A percentile compares a stretch with the other conserved stretches of the same genome.
phyloP scores from a whole-genome alignment of 2,329 filamentous ascomycete genomes.

The Diaporthe sp. region DNA sequence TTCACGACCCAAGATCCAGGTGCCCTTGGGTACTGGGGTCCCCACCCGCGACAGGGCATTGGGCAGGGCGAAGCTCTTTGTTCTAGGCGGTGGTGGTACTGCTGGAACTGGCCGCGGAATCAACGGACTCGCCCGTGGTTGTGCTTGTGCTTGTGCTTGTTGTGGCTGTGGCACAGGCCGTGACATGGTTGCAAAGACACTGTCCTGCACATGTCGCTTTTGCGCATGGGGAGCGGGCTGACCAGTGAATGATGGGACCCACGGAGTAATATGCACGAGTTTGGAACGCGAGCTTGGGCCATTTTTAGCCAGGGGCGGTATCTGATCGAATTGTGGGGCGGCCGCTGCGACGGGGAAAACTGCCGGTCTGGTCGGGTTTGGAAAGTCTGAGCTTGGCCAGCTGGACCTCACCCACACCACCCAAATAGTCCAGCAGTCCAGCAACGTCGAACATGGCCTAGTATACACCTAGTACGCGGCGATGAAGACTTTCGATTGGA shows the following conservation, averaged over 20 bases:
- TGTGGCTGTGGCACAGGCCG: neutral
- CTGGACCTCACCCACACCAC: neutral
- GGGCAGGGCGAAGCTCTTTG: constrained; percentile 9
- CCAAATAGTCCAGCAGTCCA: neutral
- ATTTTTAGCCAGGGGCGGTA: neutral
- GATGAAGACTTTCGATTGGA: neutral
- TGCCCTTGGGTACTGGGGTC: neutral
- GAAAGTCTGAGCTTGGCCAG: neutral
- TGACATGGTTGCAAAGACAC: constrained; percentile 15
- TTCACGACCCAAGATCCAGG: constrained; percentile 4
- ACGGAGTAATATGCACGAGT: constrained; percentile 17
- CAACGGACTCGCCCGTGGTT: constrained; percentile 16
- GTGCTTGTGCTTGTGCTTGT: no score
- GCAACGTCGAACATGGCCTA: neutral
- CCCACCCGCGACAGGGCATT: constrained; percentile 1
- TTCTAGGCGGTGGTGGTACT: neutral
- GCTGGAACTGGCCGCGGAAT: constrained; percentile 13
- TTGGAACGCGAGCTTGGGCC: neutral
- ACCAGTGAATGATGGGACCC: neutral
- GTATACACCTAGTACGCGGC: neutral
- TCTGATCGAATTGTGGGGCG: neutral
- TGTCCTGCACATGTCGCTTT: constrained; percentile 10
- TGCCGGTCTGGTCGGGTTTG: neutral
- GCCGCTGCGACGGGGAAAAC: neutral
- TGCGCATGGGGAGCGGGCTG: constrained; percentile 5